A percentile compares a stretch with the other conserved stretches of the same genome.
These are phyloP conservation scores for Epichloe brachyelytri DNA, from an alignment of 2,329 filamentous ascomycete species.

Conservation along the genomic window DNA sequence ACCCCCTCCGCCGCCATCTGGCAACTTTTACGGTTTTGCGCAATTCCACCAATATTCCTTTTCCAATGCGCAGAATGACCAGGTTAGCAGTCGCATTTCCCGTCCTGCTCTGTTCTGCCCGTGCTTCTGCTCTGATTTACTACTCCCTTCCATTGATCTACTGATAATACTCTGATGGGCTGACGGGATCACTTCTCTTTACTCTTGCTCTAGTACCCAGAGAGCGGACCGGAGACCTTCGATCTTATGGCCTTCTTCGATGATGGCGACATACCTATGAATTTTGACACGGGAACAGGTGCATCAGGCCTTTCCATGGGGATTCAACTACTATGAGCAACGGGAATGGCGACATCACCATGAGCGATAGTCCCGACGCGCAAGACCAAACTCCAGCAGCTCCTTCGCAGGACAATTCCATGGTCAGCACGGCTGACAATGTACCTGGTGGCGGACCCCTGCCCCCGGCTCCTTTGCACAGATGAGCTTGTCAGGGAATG, in stretches of 20 bases:
- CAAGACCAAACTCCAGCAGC: conserved; percentile 18
- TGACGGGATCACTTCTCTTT: conserved; percentile 1
- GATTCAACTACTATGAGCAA: conserved; percentile 11
- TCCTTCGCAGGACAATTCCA: conserved; percentile 17
- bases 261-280: conserved; percentile 29
- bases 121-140: not conserved
- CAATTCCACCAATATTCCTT: conserved; percentile 2
- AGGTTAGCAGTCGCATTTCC: conserved; percentile 2
- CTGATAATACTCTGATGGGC: not conserved
- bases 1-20: conserved; percentile 4
- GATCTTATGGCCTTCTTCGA: conserved; percentile 33
- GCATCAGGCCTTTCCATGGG: conserved; percentile 6
- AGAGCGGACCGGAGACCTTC: conserved; percentile 17
- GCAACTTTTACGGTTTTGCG: conserved; percentile 3
- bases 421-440: conserved; percentile 22
- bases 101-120: not conserved
- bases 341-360: conserved; percentile 8
- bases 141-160: not conserved
- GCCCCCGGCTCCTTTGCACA: conserved; percentile 25
- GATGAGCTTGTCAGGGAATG: conserved; percentile 16
- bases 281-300: conserved; percentile 24
- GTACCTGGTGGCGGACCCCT: conserved; percentile 29
- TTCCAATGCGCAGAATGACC: conserved; percentile 2
- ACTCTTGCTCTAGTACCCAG: conserved; percentile 2
- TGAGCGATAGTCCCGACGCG: conserved; percentile 9